A percentile compares a stretch with the other conserved stretches of the same genome.
phyloP scores from a whole-genome alignment of 805 yeast species.

The Schwanniomyces yamadae region DNA sequence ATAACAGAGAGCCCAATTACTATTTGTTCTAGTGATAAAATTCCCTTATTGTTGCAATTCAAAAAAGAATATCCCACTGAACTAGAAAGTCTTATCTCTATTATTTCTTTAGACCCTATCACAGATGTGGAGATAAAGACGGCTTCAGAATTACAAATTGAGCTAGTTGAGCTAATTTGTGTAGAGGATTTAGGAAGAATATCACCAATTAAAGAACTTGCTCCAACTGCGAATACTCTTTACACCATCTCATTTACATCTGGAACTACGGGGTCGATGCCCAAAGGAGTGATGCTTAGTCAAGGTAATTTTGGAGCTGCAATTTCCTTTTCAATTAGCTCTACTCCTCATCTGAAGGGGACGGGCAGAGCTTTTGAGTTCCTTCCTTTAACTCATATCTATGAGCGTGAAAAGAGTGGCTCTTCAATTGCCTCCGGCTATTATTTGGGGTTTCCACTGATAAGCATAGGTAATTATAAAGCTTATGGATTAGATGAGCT shows the following conservation, averaged over 20 bases:
- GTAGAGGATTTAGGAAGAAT: constrained; percentile 39
- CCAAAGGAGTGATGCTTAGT: constrained; percentile 69
- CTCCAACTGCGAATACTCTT: constrained; percentile 32
- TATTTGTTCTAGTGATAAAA: constrained; percentile 52
- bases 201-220: constrained; percentile 21
- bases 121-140: constrained; percentile 11
- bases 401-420: constrained; percentile 27
- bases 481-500: constrained; percentile 19
- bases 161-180: constrained; percentile 33
- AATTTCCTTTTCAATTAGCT: constrained; percentile 9
- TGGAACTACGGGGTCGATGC: constrained; percentile 66
- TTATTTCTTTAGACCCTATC: constrained; percentile 55
- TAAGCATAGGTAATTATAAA: constrained; percentile 9
- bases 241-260: constrained; percentile 50
- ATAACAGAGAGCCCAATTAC: constrained; percentile 44
- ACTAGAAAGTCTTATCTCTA: constrained; percentile 44
- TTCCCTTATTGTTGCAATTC: constrained; percentile 47
- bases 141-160: constrained; percentile 24
- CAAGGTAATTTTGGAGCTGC: constrained; percentile 21
- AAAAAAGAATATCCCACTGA: constrained; percentile 30
- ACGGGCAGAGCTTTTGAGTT: constrained; percentile 17
- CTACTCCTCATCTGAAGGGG: constrained; percentile 7
- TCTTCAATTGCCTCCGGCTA: constrained; percentile 23
- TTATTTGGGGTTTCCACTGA: constrained; percentile 31
- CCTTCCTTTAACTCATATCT: constrained; percentile 40